Evolutionary conservation across 768 basidiomycete species (phyloP).

Genomic region (Coprinopsis strossmayeri): DNA sequence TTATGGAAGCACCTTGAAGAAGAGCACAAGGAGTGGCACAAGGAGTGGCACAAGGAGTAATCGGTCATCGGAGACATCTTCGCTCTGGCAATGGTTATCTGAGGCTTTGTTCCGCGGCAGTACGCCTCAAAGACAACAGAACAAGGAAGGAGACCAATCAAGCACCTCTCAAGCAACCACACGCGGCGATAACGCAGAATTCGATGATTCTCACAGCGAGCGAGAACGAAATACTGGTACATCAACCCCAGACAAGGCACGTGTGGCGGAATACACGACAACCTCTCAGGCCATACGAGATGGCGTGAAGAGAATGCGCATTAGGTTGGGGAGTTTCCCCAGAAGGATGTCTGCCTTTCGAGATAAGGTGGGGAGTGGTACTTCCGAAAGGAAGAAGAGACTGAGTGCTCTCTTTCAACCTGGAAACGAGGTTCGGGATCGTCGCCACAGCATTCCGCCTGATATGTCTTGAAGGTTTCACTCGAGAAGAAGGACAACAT

Average conservation of each 20-base stretch:
- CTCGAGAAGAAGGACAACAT: neutral
- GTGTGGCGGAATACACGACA: neutral
- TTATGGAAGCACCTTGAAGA: constrained; percentile 6
- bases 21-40: neutral
- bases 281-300: neutral
- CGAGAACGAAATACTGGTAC: constrained; percentile 7
- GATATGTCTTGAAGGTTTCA: neutral
- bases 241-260: constrained; percentile 1
- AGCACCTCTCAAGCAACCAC: neutral
- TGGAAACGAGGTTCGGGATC: neutral
- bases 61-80: neutral
- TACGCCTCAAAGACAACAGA: neutral
- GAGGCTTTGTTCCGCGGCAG: neutral
- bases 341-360: neutral
- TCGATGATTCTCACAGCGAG: neutral
- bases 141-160: neutral
- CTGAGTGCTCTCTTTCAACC: neutral
- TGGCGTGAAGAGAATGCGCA: neutral
- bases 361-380: neutral
- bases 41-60: neutral
- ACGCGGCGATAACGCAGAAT: neutral
- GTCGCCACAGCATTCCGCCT: neutral
- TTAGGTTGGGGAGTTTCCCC: neutral
- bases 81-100: constrained; percentile 5
- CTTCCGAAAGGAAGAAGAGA: neutral